Conservation (phyloP, 805 yeast genomes). For the Schwanniomyces yamadae region DNA sequence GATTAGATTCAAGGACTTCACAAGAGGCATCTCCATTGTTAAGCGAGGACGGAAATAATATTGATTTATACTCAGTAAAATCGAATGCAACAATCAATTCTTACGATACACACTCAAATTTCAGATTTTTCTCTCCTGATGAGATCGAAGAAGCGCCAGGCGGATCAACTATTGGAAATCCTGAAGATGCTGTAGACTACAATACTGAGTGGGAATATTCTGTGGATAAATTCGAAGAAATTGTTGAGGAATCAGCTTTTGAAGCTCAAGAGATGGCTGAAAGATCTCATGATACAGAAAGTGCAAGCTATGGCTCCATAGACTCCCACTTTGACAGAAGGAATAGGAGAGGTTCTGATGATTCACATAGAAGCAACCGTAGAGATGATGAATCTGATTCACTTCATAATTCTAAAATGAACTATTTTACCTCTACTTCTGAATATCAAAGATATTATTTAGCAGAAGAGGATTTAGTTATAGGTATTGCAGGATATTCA, state of each 20-base stretch:
- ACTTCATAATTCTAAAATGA: slow-evolving; percentile 20
- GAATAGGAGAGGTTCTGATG: slow-evolving; percentile 15
- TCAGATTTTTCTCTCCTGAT: slow-evolving; percentile 79
- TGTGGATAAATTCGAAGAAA: slow-evolving; percentile 41
- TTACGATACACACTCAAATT: slow-evolving; percentile 42
- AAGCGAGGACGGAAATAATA: slow-evolving; percentile 21
- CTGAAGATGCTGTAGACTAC: slow-evolving; percentile 59
- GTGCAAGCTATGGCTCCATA: slow-evolving; percentile 26
- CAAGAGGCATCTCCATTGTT: slow-evolving; percentile 38
- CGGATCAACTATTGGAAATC: slow-evolving; percentile 68
- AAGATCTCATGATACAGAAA: slow-evolving; percentile 1
- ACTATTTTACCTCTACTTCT: slow-evolving; percentile 36
- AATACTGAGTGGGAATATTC: slow-evolving; percentile 73
- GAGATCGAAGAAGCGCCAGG: slow-evolving; percentile 89
- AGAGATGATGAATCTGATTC: slow-evolving; percentile 1
- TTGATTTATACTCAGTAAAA: slow-evolving; percentile 32
- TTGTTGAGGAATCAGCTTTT: slow-evolving; percentile 1
- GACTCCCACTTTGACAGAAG: slow-evolving; percentile 25
- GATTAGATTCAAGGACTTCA: slow-evolving; percentile 18
- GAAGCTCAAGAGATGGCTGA: slow-evolving; percentile 1
- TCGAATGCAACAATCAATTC: slow-evolving; percentile 39
- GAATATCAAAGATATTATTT: slow-evolving; percentile 80
- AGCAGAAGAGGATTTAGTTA: slow-evolving; percentile 92
- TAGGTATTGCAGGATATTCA: slow-evolving; percentile 89
- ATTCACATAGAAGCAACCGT: slow-evolving; percentile 14